Evolutionary conservation across 441 rosid genomes (phyloP).

Genomic region (Gossypium gossypioides): DNA sequence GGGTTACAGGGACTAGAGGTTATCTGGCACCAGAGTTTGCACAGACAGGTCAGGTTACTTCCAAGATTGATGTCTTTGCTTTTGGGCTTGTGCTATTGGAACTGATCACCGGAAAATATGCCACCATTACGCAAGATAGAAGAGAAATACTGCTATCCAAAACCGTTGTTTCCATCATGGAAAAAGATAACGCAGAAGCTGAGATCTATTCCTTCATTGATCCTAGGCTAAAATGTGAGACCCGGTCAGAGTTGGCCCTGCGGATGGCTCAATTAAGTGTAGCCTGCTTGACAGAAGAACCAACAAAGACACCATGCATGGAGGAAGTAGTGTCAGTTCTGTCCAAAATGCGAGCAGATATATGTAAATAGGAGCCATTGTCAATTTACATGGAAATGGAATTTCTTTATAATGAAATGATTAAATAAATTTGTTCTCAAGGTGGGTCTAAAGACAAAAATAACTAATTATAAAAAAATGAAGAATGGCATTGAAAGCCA

Average conservation of each 20-base stretch:
- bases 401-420: not conserved
- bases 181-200: conserved; percentile 19
- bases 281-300: conserved; percentile 26
- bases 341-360: conserved; percentile 18
- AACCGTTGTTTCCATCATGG: conserved; percentile 18
- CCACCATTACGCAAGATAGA: conserved; percentile 17
- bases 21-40: conserved; percentile 30
- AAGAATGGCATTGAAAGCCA: conserved; percentile 15
- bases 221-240: conserved; percentile 12
- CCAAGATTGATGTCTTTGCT: conserved; percentile 30
- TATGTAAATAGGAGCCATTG: not conserved
- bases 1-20: conserved; percentile 60
- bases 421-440: not conserved
- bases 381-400: not conserved
- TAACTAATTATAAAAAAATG: conserved; percentile 5
- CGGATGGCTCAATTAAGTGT: conserved; percentile 20
- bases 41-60: conserved; percentile 23
- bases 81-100: conserved; percentile 30
- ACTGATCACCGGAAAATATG: conserved; percentile 26
- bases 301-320: conserved; percentile 29
- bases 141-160: conserved; percentile 19
- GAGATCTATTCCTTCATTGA: conserved; percentile 17
- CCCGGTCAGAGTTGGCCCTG: conserved; percentile 7
- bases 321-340: conserved; percentile 28
- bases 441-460: not conserved